phyloP scores from a whole-genome alignment of 2,329 filamentous ascomycete genomes.

The Macrophomina phaseolina region DNA sequence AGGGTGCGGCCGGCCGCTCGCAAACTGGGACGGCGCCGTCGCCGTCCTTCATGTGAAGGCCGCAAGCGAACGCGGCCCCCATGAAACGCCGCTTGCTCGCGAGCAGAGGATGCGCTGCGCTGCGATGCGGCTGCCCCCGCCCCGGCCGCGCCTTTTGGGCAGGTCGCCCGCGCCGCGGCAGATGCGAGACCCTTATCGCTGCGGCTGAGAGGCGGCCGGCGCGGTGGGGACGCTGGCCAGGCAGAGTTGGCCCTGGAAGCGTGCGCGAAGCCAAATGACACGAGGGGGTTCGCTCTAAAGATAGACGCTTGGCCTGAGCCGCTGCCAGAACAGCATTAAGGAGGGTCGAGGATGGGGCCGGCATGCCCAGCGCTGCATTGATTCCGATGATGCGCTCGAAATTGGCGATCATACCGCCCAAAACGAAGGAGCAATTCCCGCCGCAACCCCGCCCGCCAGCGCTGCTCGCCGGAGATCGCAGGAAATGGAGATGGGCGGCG shows the following conservation, averaged over 20 bases:
- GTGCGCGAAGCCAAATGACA: not conserved
- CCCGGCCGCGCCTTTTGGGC: conserved; percentile 8
- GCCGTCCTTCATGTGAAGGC: conserved; percentile 19
- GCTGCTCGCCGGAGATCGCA: conserved; percentile 5
- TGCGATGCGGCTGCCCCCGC: conserved; percentile 5
- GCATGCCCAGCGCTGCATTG: conserved; percentile 10
- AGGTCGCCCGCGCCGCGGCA: conserved; percentile 2
- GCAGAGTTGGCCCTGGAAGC: not conserved
- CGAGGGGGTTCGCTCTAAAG: conserved; percentile 10
- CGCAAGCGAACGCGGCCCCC: not conserved
- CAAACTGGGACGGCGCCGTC: conserved; percentile 10
- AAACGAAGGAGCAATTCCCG: not conserved
- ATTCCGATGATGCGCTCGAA: conserved; percentile 22
- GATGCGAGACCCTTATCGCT: conserved; percentile 21
- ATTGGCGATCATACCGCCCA: conserved; percentile 18
- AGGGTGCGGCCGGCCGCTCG: conserved; percentile 5
- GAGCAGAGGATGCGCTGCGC: not conserved
- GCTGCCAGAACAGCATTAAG: conserved; percentile 12
- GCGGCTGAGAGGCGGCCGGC: conserved; percentile 13
- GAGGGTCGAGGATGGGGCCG: conserved; percentile 5
- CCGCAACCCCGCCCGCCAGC: not conserved
- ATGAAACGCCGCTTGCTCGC: conserved; percentile 20
- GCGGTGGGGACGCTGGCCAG: not conserved
- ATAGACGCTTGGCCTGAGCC: conserved; percentile 24
- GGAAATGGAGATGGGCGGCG: conserved; percentile 8